phyloP scores from a whole-genome alignment of 2,329 filamentous ascomycete genomes.

The Aspergillus tanneri region DNA sequence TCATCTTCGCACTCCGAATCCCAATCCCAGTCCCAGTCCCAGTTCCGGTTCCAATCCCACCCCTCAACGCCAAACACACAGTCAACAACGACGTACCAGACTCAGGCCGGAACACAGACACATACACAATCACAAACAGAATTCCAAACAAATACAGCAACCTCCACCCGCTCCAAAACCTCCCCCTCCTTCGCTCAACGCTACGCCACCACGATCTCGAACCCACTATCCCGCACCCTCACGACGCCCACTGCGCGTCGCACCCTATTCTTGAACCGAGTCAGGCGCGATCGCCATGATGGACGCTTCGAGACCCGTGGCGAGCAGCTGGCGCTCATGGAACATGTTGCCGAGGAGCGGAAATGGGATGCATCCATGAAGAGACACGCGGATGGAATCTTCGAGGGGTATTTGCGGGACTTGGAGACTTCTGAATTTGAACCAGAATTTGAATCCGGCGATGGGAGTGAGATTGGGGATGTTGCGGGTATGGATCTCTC shows the following conservation, averaged over 20 bases:
- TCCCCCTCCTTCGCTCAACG: slow-evolving; percentile 36
- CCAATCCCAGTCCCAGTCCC: slow-evolving; percentile 3
- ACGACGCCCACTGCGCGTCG: slow-evolving; percentile 37
- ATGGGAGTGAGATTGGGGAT: background rate
- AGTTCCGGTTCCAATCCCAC: background rate
- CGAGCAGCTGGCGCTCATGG: slow-evolving; percentile 46
- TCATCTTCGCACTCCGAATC: background rate
- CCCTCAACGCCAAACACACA: too few species aligned
- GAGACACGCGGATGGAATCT: slow-evolving; percentile 30
- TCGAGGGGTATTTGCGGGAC: slow-evolving; percentile 14
- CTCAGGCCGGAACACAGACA: background rate
- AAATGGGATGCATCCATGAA: slow-evolving; percentile 42
- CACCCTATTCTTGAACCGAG: slow-evolving; percentile 43
- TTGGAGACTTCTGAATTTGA: too few species aligned
- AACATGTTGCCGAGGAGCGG: slow-evolving; percentile 40
- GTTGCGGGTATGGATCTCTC: too few species aligned
- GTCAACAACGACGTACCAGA: too few species aligned
- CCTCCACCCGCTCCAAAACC: slow-evolving; percentile 10
- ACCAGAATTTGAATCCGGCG: slow-evolving; percentile 9
- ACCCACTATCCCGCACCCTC: slow-evolving; percentile 30
- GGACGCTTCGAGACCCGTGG: slow-evolving; percentile 41
- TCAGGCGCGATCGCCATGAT: slow-evolving; percentile 41
- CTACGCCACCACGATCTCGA: slow-evolving; percentile 35
- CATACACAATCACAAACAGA: background rate
- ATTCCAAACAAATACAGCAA: background rate